Evolutionary conservation across 2,329 filamentous ascomycete species (phyloP), one percentile per base, ranked within the genome.

Genomic region (Aspergillus costaricaensis): DNA sequence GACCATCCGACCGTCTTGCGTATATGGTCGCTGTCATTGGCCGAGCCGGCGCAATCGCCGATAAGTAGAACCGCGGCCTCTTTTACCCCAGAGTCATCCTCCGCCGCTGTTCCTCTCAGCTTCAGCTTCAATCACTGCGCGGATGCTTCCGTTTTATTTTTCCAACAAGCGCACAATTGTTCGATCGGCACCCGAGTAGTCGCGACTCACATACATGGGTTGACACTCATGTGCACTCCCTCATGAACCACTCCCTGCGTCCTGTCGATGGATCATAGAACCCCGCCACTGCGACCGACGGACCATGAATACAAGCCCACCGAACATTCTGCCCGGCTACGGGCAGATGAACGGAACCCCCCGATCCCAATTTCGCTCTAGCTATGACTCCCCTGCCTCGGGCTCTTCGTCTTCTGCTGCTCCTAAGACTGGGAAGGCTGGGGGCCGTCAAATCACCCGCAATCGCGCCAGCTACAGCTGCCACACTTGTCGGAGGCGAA

Each of bases 381-480:
- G 38, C 23, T 57, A 61, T 12, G 48, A 61, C 25, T 38, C 61
- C 8, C 15, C 59, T 19, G 55, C 44, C 10, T 49, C 58, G 12
- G 49, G 58, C 10, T 58, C 59, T 39, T 41, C 61, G 14, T 12
- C 59, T 5, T 55, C 62, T n/a, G 52, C 54, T 14, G 48, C 36
- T 14, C 38, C 51, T 15, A 60, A 47, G 43, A 48, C 61, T 14
- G 50, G 54, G 25, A 68, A 75, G 25, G 65, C 63, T 4, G 63
- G 68, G 38, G 72, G 72, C 44, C 78, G 78, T 54, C 79, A 80
- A 58, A 81, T 81, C 55, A 81, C 79, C 39, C 76, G 80, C 17
- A 80, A 78, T 50, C 76, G 80, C 52, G 73, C 77, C 36, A 81
- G 79, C 64, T 81, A 81, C 63, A 80, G 77, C 63, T 81, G 80